These are phyloP conservation scores for Globisporangium paddicum DNA, from an alignment of 352 stramenopile species.

Conservation along the genomic window DNA sequence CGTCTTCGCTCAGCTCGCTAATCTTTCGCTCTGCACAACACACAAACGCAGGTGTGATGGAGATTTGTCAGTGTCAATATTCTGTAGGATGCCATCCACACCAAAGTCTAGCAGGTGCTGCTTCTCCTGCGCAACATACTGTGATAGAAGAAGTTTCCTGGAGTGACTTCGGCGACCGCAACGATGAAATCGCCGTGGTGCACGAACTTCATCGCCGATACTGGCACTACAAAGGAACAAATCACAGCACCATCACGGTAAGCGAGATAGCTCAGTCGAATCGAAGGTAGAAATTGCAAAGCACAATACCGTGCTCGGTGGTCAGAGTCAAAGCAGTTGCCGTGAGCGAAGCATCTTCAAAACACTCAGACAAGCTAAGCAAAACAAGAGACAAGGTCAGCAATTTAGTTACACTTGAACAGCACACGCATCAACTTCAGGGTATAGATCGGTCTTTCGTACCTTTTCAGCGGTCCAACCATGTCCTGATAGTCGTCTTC, in stretches of 20 bases:
- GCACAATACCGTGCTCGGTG: slow-evolving; percentile 22
- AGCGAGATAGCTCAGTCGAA: background rate
- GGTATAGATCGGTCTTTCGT: background rate
- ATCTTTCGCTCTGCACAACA: slow-evolving; percentile 37
- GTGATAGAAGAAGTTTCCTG: slow-evolving; percentile 54
- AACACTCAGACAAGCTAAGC: slow-evolving; percentile 25
- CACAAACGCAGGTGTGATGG: background rate
- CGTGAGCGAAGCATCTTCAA: slow-evolving; percentile 24
- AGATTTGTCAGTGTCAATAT: background rate
- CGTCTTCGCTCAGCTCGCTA: slow-evolving; percentile 48
- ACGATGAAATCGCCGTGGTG: slow-evolving; percentile 33
- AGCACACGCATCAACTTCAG: background rate
- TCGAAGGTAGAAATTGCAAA: background rate
- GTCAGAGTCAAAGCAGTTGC: slow-evolving; percentile 13
- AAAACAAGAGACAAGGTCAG: slow-evolving; percentile 8
- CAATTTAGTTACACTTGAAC: background rate
- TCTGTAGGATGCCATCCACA: too few species aligned
- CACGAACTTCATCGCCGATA: slow-evolving; percentile 35
- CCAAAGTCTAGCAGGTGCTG: background rate
- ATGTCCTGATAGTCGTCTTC: slow-evolving; percentile 38
- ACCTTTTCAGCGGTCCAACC: slow-evolving; percentile 53
- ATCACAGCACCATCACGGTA: background rate
- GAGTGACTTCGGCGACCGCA: slow-evolving; percentile 37
- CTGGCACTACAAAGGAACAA: slow-evolving; percentile 9
- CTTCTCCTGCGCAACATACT: slow-evolving; percentile 17